Base-by-base conservation (phyloP, 352 stramenopile species). In the Pythium rhizo-oryzae region DNA sequence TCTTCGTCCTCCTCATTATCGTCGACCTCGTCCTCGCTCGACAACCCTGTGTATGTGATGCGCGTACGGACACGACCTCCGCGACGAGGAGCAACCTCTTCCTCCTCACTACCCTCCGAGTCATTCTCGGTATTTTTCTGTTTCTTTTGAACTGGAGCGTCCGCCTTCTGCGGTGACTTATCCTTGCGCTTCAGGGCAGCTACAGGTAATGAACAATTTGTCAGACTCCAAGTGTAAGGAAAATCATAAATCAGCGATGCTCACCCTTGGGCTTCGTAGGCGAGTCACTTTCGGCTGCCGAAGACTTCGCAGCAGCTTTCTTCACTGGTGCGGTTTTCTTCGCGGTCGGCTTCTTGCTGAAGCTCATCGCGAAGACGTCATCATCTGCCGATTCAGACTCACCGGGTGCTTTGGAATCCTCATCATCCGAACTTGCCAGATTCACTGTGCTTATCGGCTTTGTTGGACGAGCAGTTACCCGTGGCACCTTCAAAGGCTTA, bases 361-460 rank as follows among this genome's bases (percentile, higher is more conserved):
- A 60, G 28, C 75, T 75, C 62, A 93, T 82, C 23, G 79, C 75
- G 70, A 94, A 94, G 4, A 91, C 82, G 54, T 94, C 88, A 55
- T 93, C 84, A 43, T 76, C 76, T 0, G 65, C 74, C 12, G 52
- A 60, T 1, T 23, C 67, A 15, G 68, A 49, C 8, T 77, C 60
- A 8, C 43, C 18, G 3, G 35, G 21, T 47, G 21, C 30, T 39
- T 58, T 35, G 44, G 16, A 41, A 12, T 59, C 71, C 1, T 81
- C 71, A 3, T 85, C 80, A 23, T 88, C 81, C 19, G 79, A 90
- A 53, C 67, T 82, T 0, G 70, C 74, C 43, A 92, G 44, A 46
- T 91, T 75, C 30, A 87, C 76, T 18, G 71, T 63, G 35, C 54
- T 59, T 8, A 70, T 60, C 28, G 59, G 44, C 39, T 76, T 76